Base-by-base conservation (phyloP, 2,329 filamentous ascomycete species). In the Biscogniauxia sp. region DNA sequence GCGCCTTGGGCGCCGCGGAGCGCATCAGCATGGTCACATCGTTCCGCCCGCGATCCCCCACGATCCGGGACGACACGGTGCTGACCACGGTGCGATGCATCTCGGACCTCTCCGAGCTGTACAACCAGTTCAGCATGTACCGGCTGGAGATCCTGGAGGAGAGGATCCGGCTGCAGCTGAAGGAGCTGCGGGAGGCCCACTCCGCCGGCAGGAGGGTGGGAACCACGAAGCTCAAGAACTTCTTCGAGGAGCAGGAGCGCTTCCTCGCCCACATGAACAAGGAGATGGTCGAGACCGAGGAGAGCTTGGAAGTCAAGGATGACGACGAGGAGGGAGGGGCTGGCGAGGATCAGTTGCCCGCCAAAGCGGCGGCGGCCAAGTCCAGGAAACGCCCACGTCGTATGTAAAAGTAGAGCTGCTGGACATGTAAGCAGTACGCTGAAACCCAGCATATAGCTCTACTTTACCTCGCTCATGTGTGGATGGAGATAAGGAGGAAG, bases 21-120 rank as follows among this genome's bases (percentile, higher is more conserved):
- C 82, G 87, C 37, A 88, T 90, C 73, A 84, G 79, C 51, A 86
- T 87, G 75, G 85, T 90, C 55, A 90, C 87, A 0, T 85, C 84
- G 3, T 89, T 88, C 76, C 80, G 88, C 9, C 85, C 87, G 1
- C 82, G 80, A 56, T 80, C 78, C 20, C 77, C 85, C 1, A 75
- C 75, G 20, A 68, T 84, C 51, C 79, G 78, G 17, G 88, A 90
- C 67, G 85, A 88, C 66, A 84, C 83, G 1, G 83, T 85, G 3
- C 77, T 90, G 50, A 84, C 80, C 2, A 87, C 83, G 0, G 82
- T 88, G 15, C 82, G 86, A 0, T 77, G 77, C 0, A 83, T 88
- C 63, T 87, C 84, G 2, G 76, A 87, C 62, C 74, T 86, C 1
- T 75, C 77, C 0, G 80, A 84, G 66, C 76, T 88, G 2, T 89